phyloP scores from a whole-genome alignment of 805 yeast species.

The Candida ficus region DNA sequence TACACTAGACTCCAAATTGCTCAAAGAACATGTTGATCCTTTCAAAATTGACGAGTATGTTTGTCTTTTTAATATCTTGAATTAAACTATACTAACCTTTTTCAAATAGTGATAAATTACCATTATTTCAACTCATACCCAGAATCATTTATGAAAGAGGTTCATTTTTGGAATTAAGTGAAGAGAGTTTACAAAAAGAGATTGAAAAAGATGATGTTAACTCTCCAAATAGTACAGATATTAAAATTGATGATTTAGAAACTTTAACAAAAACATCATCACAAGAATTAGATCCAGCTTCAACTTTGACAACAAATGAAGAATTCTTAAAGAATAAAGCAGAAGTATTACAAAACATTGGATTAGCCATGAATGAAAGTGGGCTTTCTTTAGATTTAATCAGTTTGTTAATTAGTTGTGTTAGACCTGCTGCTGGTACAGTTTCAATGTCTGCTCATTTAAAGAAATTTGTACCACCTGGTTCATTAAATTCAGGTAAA shows the following conservation, averaged over 20 bases:
- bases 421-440: constrained; percentile 80
- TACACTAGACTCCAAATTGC: constrained; percentile 20
- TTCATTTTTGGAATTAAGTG: constrained; percentile 53
- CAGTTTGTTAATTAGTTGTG: constrained; percentile 72
- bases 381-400: constrained; percentile 85
- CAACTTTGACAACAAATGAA: constrained; percentile 18
- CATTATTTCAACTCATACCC: constrained; percentile 53
- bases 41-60: constrained; percentile 22
- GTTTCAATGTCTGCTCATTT: constrained; percentile 85
- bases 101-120: constrained; percentile 27
- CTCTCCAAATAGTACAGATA: no score
- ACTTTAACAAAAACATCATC: background rate
- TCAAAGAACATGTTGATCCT: constrained; percentile 23
- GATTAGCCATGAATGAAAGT: constrained; percentile 79
- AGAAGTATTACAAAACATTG: constrained; percentile 48
- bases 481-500: constrained; percentile 55
- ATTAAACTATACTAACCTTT: background rate
- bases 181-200: constrained; percentile 43
- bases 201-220: constrained; percentile 26
- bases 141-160: constrained; percentile 51
- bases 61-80: background rate
- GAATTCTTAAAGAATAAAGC: constrained; percentile 45
- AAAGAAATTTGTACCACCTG: constrained; percentile 67
- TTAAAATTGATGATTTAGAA: background rate
- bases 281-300: background rate